Conservation (phyloP, 2,329 filamentous ascomycete genomes). For the Penicillium palitans region DNA sequence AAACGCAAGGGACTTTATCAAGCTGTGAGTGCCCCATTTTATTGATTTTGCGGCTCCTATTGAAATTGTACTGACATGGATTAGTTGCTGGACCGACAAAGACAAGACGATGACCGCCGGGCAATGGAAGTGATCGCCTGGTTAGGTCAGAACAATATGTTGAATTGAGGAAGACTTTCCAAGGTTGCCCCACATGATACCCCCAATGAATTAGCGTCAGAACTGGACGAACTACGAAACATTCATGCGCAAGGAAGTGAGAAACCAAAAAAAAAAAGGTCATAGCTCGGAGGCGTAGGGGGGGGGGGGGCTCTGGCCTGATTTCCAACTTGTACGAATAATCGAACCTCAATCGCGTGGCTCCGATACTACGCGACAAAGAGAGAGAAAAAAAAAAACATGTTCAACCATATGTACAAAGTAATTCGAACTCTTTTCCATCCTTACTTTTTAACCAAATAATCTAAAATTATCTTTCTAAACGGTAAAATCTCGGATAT, state of each 20-base stretch:
- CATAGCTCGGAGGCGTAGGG: slow-evolving; percentile 6
- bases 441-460: neutral
- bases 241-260: neutral
- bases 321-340: slow-evolving; percentile 3
- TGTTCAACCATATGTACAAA: neutral
- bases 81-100: slow-evolving; percentile 46
- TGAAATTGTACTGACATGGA: slow-evolving; percentile 4
- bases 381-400: neutral
- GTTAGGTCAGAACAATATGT: slow-evolving; percentile 40
- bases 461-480: neutral
- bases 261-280: neutral
- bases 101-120: slow-evolving; percentile 43
- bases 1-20: slow-evolving; percentile 46
- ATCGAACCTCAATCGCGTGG: slow-evolving; percentile 5
- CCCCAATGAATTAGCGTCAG: slow-evolving; percentile 8
- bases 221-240: slow-evolving; percentile 1
- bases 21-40: slow-evolving; percentile 35
- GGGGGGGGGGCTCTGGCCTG: slow-evolving; percentile 1
- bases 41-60: neutral
- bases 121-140: slow-evolving; percentile 46
- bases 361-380: neutral
- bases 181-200: slow-evolving; percentile 1
- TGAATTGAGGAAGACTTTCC: neutral
- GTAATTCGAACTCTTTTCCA: neutral
- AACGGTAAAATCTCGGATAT: neutral